Base-by-base conservation (phyloP, 2,329 filamentous ascomycete species). In the Epichloe elymi region DNA sequence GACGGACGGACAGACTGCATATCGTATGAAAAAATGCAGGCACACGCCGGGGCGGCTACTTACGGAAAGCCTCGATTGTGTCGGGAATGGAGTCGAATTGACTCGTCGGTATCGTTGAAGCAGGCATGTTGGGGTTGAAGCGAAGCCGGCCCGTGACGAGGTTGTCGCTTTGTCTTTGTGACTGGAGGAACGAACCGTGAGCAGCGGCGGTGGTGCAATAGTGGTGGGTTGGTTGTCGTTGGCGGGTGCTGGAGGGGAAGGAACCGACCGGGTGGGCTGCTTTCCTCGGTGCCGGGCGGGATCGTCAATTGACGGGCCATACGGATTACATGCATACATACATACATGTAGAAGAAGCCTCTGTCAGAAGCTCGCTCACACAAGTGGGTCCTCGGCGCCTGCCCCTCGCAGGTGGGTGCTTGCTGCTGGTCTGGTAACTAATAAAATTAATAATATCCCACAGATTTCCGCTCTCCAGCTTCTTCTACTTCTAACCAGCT, bases 11-110 rank as follows among this genome's bases (percentile, higher is more conserved):
- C 23, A 6, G 20, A 26, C 23, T 26, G 23, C 23, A 8, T n/a
- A 8, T n/a, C 47, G 45, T 49, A 48, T n/a, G 20, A 14, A 3
- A 3, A 14, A 14, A 6, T 43, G 45, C 47, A 33, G 50, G 46
- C 33, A 46, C 49, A 45, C 49, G 36, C 39, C 38, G 23, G 38
- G 11, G n/a, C 36, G 26, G 36, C 39, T 38, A 67, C 79, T 55
- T 72, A 84, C 81, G 75, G 69, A 83, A 84, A 51, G 80, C 78
- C 60, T 76, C 70, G 58, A 84, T 76, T 53, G 78, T 72, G 58
- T 83, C 80, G 50, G 80, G 78, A 68, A 85, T 84, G 51, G 74
- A 75, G 70, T 83, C 76, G 67, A 84, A 84, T 63, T 76, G 70
- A 58, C 71, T 71, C 58, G 67, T 56, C 51, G 73, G 69, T 59